phyloP scores from a whole-genome alignment of 257 asterid genomes.

The Gentiana dahurica region DNA sequence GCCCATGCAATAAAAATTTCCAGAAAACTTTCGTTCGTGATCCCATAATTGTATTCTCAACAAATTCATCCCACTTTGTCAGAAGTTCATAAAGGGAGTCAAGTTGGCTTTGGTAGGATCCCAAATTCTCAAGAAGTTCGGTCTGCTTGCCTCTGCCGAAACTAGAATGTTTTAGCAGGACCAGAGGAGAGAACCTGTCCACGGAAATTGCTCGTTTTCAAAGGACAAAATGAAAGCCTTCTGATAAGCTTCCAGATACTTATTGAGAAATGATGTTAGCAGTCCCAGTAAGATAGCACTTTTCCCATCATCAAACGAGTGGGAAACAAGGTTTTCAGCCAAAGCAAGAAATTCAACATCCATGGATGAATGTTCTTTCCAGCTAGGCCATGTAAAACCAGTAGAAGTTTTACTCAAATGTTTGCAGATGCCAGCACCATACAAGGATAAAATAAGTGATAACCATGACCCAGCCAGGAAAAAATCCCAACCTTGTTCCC shows the following conservation, averaged over 20 bases:
- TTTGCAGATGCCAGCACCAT: conserved; percentile 41
- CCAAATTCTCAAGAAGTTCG: conserved; percentile 50
- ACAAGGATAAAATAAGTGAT: conserved; percentile 54
- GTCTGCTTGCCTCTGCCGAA: conserved; percentile 44
- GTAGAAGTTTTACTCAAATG: conserved; percentile 25
- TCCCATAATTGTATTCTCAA: conserved; percentile 54
- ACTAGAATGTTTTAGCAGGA: conserved; percentile 54
- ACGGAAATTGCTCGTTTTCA: conserved; percentile 27
- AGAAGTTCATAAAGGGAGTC: conserved; percentile 54
- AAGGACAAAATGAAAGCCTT: conserved; percentile 50
- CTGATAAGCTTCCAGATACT: conserved; percentile 54
- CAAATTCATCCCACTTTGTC: conserved; percentile 28
- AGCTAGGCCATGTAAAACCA: conserved; percentile 16
- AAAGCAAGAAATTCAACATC: conserved; percentile 48
- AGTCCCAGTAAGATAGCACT: conserved; percentile 33
- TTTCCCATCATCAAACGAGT: conserved; percentile 38
- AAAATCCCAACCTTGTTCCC: conserved; percentile 69
- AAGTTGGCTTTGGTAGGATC: conserved; percentile 34
- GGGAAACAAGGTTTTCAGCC: conserved; percentile 36
- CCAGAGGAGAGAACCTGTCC: conserved; percentile 45
- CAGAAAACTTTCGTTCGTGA: conserved; percentile 53
- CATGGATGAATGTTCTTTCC: conserved; percentile 32
- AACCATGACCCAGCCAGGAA: conserved; percentile 71
- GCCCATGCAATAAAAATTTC: conserved; percentile 76
- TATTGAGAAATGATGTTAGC: conserved; percentile 65